Percentiles rank a stretch among this genome's conserved stretches.
These are phyloP conservation scores for Sugiyamaella castrensis DNA, from an alignment of 1,139 yeast species.

Conservation along the genomic window DNA sequence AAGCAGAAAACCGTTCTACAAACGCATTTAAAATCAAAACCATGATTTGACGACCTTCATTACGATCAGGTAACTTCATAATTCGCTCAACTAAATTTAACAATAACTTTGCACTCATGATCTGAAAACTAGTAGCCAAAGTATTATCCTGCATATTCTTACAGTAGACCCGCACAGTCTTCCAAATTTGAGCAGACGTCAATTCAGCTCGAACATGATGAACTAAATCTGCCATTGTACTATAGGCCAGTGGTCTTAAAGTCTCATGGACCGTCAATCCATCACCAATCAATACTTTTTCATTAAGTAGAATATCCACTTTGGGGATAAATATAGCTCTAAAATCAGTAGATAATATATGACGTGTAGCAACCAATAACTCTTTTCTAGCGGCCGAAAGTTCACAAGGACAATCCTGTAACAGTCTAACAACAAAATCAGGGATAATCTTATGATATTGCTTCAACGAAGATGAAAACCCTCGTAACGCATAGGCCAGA, in stretches of 20 bases:
- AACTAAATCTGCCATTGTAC: slow-evolving; percentile 93
- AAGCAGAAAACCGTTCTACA: slow-evolving; percentile 73
- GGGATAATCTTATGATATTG: slow-evolving; percentile 74
- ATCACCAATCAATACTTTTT: slow-evolving; percentile 82
- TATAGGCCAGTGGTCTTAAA: slow-evolving; percentile 82
- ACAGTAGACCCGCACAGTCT: slow-evolving; percentile 81
- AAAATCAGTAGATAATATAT: slow-evolving; percentile 85
- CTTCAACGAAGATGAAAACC: slow-evolving; percentile 64
- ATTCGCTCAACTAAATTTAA: slow-evolving; percentile 87
- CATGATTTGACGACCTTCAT: slow-evolving; percentile 78
- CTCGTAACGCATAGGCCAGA: slow-evolving; percentile 87
- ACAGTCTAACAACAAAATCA: slow-evolving; percentile 74
- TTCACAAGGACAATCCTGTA: slow-evolving; percentile 98
- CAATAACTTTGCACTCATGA: slow-evolving; percentile 91
- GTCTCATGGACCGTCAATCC: slow-evolving; percentile 91
- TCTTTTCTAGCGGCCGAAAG: slow-evolving; percentile 90
- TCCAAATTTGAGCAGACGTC: slow-evolving; percentile 80
- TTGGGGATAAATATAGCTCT: slow-evolving; percentile 80
- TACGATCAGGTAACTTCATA: slow-evolving; percentile 74
- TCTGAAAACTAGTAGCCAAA: slow-evolving; percentile 86
- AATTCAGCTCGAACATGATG: slow-evolving; percentile 88
- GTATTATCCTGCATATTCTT: slow-evolving; percentile 76
- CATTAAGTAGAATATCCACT: slow-evolving; percentile 80
- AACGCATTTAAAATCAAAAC: slow-evolving; percentile 73
- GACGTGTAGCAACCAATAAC: slow-evolving; percentile 89